Conservation (phyloP, 1,284 basidiomycete species). For the Leccinum angustisporum region DNA sequence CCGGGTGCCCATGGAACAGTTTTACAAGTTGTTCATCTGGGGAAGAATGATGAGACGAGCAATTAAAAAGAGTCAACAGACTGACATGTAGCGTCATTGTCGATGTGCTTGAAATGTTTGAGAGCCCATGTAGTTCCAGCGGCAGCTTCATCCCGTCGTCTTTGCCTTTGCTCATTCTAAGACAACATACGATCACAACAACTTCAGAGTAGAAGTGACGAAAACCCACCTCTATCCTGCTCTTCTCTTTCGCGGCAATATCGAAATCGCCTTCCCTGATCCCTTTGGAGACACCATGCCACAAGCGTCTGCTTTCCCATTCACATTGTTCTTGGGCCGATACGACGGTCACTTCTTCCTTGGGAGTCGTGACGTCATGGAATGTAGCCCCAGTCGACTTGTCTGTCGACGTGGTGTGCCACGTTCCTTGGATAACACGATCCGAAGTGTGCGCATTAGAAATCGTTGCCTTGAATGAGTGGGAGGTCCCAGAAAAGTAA, state of each 20-base stretch:
- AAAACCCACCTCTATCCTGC: conserved; percentile 77
- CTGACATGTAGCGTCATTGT: conserved; percentile 72
- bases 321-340: conserved; percentile 65
- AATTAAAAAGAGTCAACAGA: conserved; percentile 14
- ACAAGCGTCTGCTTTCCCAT: conserved; percentile 87
- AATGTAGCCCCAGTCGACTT: conserved; percentile 44
- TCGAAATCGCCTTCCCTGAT: conserved; percentile 93
- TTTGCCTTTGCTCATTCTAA: conserved; percentile 90
- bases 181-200: not conserved
- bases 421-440: conserved; percentile 82
- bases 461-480: conserved; percentile 87
- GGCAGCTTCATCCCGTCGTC: conserved; percentile 80
- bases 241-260: conserved; percentile 87
- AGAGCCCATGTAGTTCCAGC: conserved; percentile 74
- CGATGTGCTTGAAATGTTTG: conserved; percentile 72
- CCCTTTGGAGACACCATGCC: conserved; percentile 87
- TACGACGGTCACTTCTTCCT: conserved; percentile 74
- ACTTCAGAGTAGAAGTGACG: not conserved
- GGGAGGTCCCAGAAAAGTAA: conserved; percentile 92
- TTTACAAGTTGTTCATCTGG: conserved; percentile 63
- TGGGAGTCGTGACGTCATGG: conserved; percentile 62
- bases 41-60: conserved; percentile 2
- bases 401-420: conserved; percentile 75
- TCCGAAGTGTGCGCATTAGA: conserved; percentile 35
- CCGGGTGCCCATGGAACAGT: conserved; percentile 48